These are phyloP conservation scores for Ogataea populi-albae DNA, from an alignment of 805 yeast genomes.

Conservation along the genomic window DNA sequence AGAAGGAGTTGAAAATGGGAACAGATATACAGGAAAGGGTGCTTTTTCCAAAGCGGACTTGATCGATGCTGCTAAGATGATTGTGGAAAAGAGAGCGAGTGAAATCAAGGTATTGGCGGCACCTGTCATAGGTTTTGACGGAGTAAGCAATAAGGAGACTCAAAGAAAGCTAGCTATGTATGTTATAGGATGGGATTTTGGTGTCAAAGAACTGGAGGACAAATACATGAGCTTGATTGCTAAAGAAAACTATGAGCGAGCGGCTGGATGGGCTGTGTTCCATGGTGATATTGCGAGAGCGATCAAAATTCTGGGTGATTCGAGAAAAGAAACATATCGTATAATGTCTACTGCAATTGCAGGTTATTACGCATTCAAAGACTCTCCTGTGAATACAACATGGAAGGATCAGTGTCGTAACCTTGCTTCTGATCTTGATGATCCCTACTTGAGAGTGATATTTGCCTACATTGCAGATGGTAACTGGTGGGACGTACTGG, in stretches of 20 bases:
- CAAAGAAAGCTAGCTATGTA: conserved; percentile 78
- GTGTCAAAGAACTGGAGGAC: conserved; percentile 69
- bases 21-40: conserved; percentile 39
- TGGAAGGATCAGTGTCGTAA: conserved; percentile 94
- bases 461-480: conserved; percentile 93
- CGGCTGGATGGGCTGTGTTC: conserved; percentile 97
- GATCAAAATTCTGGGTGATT: conserved; percentile 69
- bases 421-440: conserved; percentile 82
- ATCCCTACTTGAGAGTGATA: conserved; percentile 86
- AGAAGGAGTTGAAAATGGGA: conserved; percentile 48
- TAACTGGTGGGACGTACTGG: conserved; percentile 95
- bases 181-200: conserved; percentile 89
- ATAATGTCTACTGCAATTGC: conserved; percentile 93
- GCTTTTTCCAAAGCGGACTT: conserved; percentile 40
- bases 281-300: conserved; percentile 85
- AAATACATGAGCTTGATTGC: conserved; percentile 55
- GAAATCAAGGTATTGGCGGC: conserved; percentile 48
- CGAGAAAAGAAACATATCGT: conserved; percentile 65
- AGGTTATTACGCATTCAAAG: conserved; percentile 72
- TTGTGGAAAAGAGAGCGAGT: conserved; percentile 40
- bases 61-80: conserved; percentile 49
- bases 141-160: conserved; percentile 48
- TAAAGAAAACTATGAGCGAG: conserved; percentile 70
- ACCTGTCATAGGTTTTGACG: conserved; percentile 39
- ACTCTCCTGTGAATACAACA: conserved; percentile 58